Conservation (phyloP, 2,329 filamentous ascomycete species). For the Phyllosticta citribraziliensis region DNA sequence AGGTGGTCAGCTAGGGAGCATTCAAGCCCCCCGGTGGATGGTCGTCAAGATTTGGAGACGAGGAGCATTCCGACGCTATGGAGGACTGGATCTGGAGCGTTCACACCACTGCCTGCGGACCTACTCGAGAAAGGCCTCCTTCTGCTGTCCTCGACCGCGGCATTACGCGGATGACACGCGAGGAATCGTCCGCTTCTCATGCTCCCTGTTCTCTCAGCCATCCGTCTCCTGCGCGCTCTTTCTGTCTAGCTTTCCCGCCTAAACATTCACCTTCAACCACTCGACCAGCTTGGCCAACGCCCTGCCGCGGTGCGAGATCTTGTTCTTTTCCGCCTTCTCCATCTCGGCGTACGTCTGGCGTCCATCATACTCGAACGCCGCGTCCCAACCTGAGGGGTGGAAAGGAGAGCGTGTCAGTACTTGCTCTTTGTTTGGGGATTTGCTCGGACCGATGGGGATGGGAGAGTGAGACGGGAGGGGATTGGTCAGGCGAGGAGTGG, state of each 20-base stretch:
- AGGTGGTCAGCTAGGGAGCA: neutral
- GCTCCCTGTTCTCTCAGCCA: neutral
- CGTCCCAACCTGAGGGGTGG: slow-evolving; percentile 68
- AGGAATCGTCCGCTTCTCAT: neutral
- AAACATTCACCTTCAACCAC: slow-evolving; percentile 45
- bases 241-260: slow-evolving; percentile 4
- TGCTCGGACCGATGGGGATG: neutral
- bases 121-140: too few relatives aligned
- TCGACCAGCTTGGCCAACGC: slow-evolving; percentile 78
- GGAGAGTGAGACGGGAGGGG: neutral
- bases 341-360: slow-evolving; percentile 89
- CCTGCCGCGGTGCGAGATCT: slow-evolving; percentile 80
- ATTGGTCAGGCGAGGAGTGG: too few relatives aligned
- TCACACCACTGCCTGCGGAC: neutral
- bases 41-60: neutral
- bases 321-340: slow-evolving; percentile 79
- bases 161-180: too few relatives aligned
- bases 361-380: slow-evolving; percentile 88
- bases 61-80: neutral
- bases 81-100: neutral
- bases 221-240: slow-evolving; percentile 19
- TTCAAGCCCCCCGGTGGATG: neutral
- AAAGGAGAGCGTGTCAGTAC: neutral
- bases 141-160: too few relatives aligned
- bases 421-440: neutral